Evolutionary conservation across 257 asterid genomes (phyloP), one percentile per base, ranked within the genome.

Genomic region (Pogostemon cablin): DNA sequence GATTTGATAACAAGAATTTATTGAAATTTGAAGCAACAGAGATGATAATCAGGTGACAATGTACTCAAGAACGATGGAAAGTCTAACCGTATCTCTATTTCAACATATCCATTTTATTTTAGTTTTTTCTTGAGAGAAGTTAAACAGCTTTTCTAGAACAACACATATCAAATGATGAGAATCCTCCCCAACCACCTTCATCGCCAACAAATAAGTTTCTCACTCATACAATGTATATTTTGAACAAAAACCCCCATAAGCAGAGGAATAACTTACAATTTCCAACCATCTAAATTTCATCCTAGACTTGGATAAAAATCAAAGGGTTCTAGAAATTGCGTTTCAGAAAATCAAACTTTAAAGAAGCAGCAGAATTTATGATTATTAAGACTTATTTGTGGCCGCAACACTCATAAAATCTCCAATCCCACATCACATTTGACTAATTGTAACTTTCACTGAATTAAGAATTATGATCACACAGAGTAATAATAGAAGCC

Each of bases 381-480:
- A 57, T 12, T n/a, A 9, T 20, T 35, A 60, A 20, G 48, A 12
- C 76, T 20, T 17, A 38, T 53, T 25, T 38, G 49, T 7, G 42
- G 64, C 62, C 3, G 37, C 65, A 57, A 69, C 59, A 17, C 75
- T 53, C 59, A 32, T 48, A 37, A 46, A 40, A 55, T 72, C 35
- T 39, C 12, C 52, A 67, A 62, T 61, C 40, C 65, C 34, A 59
- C 57, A 63, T 35, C 41, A 60, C 66, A 58, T 56, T 58, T 20
- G 52, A 61, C 55, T 62, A 63, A 61, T 17, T 6, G 47, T 58
- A 74, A 52, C 43, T 63, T 12, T 12, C 72, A 46, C 25, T 44
- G 43, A 62, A 62, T 75, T 49, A 41, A 69, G 67, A 65, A 25
- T 12, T 54, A 57, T 9, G 75, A 55, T 78, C 72, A 62, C 41